Percentiles rank a stretch among this genome's conserved stretches.
phyloP scores from a whole-genome alignment of 148 eudicot genomes.

The Agrostemma githago region DNA sequence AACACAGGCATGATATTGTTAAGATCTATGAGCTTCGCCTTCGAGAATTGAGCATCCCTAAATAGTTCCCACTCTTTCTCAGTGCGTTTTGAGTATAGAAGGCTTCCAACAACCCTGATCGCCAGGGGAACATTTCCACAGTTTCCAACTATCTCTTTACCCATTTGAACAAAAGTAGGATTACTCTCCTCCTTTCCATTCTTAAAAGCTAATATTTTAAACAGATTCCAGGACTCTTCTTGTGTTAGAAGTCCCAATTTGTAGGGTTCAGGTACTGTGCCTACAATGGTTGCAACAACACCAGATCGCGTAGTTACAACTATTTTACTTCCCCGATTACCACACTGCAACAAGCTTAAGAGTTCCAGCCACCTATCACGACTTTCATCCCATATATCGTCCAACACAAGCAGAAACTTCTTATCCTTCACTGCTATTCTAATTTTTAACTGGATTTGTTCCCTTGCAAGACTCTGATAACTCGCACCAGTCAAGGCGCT shows the following conservation, averaged over 20 bases:
- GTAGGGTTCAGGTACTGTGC: background rate
- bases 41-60: background rate
- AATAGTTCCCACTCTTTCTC: conserved; percentile 5
- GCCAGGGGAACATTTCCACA: conserved; percentile 15
- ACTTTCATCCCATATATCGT: conserved; percentile 13
- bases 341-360: background rate
- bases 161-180: background rate
- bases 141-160: background rate
- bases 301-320: conserved; percentile 15
- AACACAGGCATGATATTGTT: background rate
- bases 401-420: conserved; percentile 18
- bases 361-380: background rate
- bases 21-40: background rate
- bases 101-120: conserved; percentile 11
- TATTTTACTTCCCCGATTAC: conserved; percentile 8
- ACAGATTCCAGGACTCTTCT: conserved; percentile 6
- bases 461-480: background rate
- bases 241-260: background rate
- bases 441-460: background rate
- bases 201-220: background rate
- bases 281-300: background rate
- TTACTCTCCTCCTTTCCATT: too few species aligned
- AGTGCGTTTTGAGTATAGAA: background rate
- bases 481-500: background rate
- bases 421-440: background rate